These are phyloP conservation scores for Lactarius indigo DNA, from an alignment of 768 basidiomycete species.

Conservation along the genomic window DNA sequence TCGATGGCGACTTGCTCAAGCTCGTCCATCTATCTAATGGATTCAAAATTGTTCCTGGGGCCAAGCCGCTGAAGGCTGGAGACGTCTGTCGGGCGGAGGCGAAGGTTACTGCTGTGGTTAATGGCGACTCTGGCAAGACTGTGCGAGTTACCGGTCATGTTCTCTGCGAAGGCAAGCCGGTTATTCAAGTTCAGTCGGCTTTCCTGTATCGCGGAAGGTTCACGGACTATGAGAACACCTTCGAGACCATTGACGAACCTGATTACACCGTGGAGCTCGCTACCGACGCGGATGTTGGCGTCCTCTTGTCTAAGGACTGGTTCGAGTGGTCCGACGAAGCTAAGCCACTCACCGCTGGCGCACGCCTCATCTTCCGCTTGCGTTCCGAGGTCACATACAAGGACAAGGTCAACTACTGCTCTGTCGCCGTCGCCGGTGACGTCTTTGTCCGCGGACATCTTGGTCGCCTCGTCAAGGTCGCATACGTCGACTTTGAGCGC, in stretches of 20 bases:
- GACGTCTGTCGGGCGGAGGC: slow-evolving; percentile 91
- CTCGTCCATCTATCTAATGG: slow-evolving; percentile 97
- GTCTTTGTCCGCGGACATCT: slow-evolving; percentile 86
- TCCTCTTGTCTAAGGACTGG: slow-evolving; percentile 96
- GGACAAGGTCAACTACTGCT: slow-evolving; percentile 80
- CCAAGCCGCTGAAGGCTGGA: slow-evolving; percentile 72
- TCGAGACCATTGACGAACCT: slow-evolving; percentile 86
- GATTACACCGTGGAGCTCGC: slow-evolving; percentile 78
- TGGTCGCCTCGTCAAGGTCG: slow-evolving; percentile 86
- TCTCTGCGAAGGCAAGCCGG: slow-evolving; percentile 67
- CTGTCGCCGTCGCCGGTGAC: slow-evolving; percentile 78
- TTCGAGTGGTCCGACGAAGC: slow-evolving; percentile 90
- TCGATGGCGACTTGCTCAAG: slow-evolving; percentile 93
- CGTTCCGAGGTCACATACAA: slow-evolving; percentile 87
- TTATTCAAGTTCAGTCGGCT: slow-evolving; percentile 90
- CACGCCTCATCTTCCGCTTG: slow-evolving; percentile 84
- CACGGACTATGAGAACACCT: slow-evolving; percentile 92
- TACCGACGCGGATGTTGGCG: slow-evolving; percentile 79
- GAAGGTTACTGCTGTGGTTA: slow-evolving; percentile 83
- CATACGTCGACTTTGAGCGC: slow-evolving; percentile 78
- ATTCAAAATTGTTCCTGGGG: slow-evolving; percentile 83
- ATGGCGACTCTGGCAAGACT: slow-evolving; percentile 87
- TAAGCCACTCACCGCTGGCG: slow-evolving; percentile 73
- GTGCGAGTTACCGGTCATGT: slow-evolving; percentile 88
- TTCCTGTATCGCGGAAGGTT: slow-evolving; percentile 98